Percentiles rank a stretch among this genome's conserved stretches.
phyloP scores from a whole-genome alignment of 2,329 filamentous ascomycete species.

The Biscogniauxia marginata region DNA sequence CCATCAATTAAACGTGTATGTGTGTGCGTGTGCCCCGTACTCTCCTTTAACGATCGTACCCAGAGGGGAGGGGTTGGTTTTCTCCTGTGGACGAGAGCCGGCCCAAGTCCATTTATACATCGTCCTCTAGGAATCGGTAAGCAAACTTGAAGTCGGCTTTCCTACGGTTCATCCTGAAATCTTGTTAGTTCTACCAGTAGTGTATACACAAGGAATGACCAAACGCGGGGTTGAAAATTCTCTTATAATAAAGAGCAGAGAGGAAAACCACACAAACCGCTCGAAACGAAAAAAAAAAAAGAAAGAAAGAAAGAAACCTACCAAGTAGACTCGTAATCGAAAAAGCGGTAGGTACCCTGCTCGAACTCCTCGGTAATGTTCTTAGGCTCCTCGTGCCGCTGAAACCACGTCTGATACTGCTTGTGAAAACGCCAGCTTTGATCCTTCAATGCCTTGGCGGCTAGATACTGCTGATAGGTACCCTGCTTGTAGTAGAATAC shows the following conservation, averaged over 20 bases:
- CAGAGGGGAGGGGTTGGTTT: neutral
- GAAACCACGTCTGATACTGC: slow-evolving; percentile 99
- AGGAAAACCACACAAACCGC: neutral
- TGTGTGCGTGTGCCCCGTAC: neutral
- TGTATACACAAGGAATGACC: neutral
- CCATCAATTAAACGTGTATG: neutral
- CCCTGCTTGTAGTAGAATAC: slow-evolving; percentile 99
- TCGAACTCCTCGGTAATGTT: slow-evolving; percentile 98
- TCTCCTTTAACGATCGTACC: neutral
- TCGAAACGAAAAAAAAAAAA: neutral
- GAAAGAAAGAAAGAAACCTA: slow-evolving; percentile 47
- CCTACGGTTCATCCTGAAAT: slow-evolving; percentile 88
- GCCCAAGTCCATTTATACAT: slow-evolving; percentile 52
- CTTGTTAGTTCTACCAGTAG: slow-evolving; percentile 28
- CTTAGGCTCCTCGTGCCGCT: slow-evolving; percentile 97
- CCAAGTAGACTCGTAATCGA: slow-evolving; percentile 99
- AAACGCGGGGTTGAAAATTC: neutral
- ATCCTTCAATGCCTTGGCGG: slow-evolving; percentile 94
- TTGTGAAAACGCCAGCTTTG: slow-evolving; percentile 99
- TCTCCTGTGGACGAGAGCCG: neutral
- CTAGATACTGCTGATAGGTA: slow-evolving; percentile 91
- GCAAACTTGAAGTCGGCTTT: slow-evolving; percentile 98
- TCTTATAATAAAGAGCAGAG: neutral
- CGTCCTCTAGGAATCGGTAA: slow-evolving; percentile 96
- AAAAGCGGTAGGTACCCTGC: slow-evolving; percentile 98